Evolutionary conservation across 2,329 filamentous ascomycete species (phyloP).

Genomic region (Hymenoscyphus scutula): DNA sequence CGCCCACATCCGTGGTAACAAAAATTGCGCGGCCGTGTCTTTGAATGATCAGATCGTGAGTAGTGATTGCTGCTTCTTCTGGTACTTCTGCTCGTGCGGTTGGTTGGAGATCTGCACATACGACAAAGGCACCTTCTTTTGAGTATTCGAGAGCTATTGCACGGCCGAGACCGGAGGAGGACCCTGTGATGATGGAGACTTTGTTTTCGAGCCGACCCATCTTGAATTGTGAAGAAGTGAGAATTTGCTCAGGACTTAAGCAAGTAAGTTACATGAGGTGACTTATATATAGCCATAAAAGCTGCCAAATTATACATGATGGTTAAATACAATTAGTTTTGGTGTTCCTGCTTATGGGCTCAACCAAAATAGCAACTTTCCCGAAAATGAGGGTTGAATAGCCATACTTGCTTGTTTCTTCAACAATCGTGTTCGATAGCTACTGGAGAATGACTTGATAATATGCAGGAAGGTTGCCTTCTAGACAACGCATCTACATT

Average conservation of each 20-base stretch:
- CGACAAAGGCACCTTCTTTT: conserved; percentile 41
- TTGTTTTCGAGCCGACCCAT: conserved; percentile 32
- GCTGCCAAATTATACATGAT: neutral
- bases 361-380: neutral
- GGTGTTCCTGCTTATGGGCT: neutral
- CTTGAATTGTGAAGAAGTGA: neutral
- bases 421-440: too few species aligned
- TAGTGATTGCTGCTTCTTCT: conserved; percentile 34
- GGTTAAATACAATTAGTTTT: neutral
- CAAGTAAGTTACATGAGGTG: neutral
- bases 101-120: conserved; percentile 43
- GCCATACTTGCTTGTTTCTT: too few species aligned
- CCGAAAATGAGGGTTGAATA: neutral
- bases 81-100: conserved; percentile 28
- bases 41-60: conserved; percentile 41
- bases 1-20: conserved; percentile 44
- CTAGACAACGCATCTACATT: too few species aligned
- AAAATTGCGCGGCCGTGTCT: conserved; percentile 42
- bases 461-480: too few species aligned
- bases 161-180: conserved; percentile 46
- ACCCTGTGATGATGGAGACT: conserved; percentile 45
- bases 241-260: neutral
- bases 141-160: conserved; percentile 45
- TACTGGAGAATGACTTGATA: too few species aligned
- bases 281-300: neutral